phyloP scores from a whole-genome alignment of 306 rosid genomes.

The Sicyos baderoa region DNA sequence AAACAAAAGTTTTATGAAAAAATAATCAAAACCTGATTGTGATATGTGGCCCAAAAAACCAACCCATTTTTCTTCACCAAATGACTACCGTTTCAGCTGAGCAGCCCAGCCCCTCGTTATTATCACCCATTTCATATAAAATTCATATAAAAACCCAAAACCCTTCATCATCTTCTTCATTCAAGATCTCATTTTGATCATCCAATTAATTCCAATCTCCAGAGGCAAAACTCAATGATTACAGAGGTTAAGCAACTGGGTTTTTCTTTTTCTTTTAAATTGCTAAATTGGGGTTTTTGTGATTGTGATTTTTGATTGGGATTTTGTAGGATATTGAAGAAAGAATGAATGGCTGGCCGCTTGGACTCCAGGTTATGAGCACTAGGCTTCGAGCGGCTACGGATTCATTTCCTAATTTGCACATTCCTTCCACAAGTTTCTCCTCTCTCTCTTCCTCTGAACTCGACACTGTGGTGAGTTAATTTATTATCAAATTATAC shows the following conservation, averaged over 20 bases:
- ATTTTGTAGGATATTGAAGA: constrained; percentile 35
- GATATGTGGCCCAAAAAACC: not conserved
- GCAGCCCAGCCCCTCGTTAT: constrained; percentile 1
- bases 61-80: not conserved
- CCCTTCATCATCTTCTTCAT: not conserved
- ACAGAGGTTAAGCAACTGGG: constrained; percentile 36
- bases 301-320: not conserved
- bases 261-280: too few relatives aligned
- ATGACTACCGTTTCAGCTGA: not conserved
- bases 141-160: not conserved
- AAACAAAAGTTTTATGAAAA: not conserved
- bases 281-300: too few relatives aligned
- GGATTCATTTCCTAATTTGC: constrained; percentile 2
- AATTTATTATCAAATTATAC: not conserved
- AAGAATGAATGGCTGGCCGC: constrained; percentile 66
- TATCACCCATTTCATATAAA: not conserved
- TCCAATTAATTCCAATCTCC: not conserved
- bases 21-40: not conserved
- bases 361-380: constrained; percentile 45
- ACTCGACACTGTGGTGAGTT: constrained; percentile 66
- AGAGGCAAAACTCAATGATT: constrained; percentile 28
- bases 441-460: constrained; percentile 75
- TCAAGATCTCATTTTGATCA: not conserved
- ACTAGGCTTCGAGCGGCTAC: constrained; percentile 37
- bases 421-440: constrained; percentile 50